These are phyloP conservation scores for Picea glauca DNA, from an alignment of 75 land plant genomes.

Conservation along the genomic window DNA sequence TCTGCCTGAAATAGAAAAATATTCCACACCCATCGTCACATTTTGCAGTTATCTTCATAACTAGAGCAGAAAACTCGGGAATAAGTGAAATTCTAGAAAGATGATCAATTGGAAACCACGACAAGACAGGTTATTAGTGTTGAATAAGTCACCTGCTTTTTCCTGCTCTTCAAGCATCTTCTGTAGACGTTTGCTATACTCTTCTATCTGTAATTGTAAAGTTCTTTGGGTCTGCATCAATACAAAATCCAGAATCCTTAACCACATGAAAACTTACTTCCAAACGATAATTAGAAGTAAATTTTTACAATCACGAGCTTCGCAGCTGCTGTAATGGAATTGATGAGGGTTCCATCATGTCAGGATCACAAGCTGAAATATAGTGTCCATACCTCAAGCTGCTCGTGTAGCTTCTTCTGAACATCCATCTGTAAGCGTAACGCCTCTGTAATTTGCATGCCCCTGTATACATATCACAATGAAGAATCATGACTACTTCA, in stretches of 20 bases:
- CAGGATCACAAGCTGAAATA: background rate
- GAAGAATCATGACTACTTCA: background rate
- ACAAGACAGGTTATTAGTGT: background rate
- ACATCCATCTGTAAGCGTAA: constrained; percentile 11
- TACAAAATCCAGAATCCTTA: background rate
- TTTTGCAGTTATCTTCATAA: background rate
- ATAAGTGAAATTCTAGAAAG: background rate
- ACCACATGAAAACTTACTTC: no score
- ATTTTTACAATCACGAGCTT: no score
- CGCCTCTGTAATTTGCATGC: constrained; percentile 10
- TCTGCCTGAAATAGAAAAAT: background rate
- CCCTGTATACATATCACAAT: background rate
- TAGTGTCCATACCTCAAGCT: constrained; percentile 5
- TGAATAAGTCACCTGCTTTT: background rate
- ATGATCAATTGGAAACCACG: constrained; percentile 4
- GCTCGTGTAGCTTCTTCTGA: constrained; percentile 7
- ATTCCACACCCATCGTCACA: background rate
- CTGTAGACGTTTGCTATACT: background rate
- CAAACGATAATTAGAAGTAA: no score
- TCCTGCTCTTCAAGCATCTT: background rate
- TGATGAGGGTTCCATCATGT: no score
- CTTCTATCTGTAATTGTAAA: constrained; percentile 9
- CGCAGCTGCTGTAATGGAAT: no score
- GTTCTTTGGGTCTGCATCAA: constrained; percentile 7
- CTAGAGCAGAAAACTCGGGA: background rate